Conservation (phyloP, 1,284 basidiomycete species). For the Chondrostereum purpureum region DNA sequence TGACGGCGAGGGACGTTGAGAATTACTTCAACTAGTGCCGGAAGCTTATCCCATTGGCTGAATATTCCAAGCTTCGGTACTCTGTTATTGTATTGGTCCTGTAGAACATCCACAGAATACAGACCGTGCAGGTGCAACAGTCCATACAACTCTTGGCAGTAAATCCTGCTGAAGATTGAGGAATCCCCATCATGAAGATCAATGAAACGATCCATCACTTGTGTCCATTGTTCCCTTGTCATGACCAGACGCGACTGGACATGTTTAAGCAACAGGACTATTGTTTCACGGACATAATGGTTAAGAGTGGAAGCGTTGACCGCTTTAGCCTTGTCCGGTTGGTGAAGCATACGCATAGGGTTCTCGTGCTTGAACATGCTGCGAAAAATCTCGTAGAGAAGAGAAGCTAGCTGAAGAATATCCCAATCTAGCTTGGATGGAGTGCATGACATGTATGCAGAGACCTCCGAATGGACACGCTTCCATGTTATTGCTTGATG, state of each 20-base stretch:
- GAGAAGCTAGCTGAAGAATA: conserved; percentile 28
- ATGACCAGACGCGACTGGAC: neutral
- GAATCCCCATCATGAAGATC: conserved; percentile 19
- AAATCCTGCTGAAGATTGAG: conserved; percentile 21
- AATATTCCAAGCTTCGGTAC: conserved; percentile 18
- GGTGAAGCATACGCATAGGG: conserved; percentile 8
- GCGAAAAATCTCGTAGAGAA: conserved; percentile 41
- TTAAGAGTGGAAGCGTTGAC: neutral
- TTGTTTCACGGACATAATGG: conserved; percentile 1
- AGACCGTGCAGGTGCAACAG: conserved; percentile 28
- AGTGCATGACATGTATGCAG: neutral
- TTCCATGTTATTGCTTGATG: conserved; percentile 42
- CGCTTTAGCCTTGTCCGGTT: neutral
- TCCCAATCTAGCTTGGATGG: conserved; percentile 17
- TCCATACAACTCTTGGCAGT: conserved; percentile 28
- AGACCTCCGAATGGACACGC: conserved; percentile 19
- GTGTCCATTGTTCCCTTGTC: neutral
- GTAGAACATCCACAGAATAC: conserved; percentile 17
- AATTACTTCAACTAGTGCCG: conserved; percentile 24
- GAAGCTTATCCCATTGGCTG: conserved; percentile 22
- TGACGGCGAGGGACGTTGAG: conserved; percentile 30
- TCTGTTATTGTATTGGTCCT: conserved; percentile 2
- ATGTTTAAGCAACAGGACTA: neutral
- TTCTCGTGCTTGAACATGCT: conserved; percentile 40
- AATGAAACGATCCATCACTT: conserved; percentile 7